A percentile compares a stretch with the other conserved stretches of the same genome.
Conservation (phyloP, 768 basidiomycete genomes). For the Infundibulicybe gibba region DNA sequence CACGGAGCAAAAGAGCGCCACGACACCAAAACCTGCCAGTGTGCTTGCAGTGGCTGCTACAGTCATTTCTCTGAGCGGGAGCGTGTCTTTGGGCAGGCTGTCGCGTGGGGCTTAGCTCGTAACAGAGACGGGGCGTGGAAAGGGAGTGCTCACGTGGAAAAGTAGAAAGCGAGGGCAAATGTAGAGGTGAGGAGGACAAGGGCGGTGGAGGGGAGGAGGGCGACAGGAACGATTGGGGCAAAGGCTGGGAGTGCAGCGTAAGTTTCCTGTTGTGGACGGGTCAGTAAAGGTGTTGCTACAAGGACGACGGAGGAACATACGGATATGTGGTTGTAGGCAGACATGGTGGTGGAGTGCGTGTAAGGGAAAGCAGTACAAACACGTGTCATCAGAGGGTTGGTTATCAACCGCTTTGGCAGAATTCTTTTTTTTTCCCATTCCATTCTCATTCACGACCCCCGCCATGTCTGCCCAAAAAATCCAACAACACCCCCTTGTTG, state of each 20-base stretch:
- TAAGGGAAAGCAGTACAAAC: conserved; percentile 40
- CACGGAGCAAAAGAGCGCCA: conserved; percentile 82
- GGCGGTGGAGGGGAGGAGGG: conserved; percentile 70
- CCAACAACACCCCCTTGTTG: conserved; percentile 82
- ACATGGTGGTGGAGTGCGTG: no score
- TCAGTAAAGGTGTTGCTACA: conserved; percentile 14
- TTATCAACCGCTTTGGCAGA: conserved; percentile 8
- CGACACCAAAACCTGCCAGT: conserved; percentile 85
- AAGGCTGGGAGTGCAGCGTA: conserved; percentile 71
- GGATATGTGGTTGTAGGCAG: background rate
- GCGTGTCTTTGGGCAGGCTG: conserved; percentile 73
- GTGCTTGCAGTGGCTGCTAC: conserved; percentile 73
- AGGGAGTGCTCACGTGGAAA: conserved; percentile 64
- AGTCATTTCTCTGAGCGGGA: conserved; percentile 60
- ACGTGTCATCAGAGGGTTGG: conserved; percentile 48
- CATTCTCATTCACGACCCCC: conserved; percentile 18
- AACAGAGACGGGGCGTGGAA: conserved; percentile 6
- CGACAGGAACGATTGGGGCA: conserved; percentile 62
- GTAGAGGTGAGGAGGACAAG: conserved; percentile 69
- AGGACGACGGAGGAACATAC: background rate
- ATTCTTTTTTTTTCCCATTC: conserved; percentile 17
- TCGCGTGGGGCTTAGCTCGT: conserved; percentile 6
- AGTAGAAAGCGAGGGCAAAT: conserved; percentile 87
- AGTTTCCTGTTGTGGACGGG: conserved; percentile 39
- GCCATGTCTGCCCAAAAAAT: conserved; percentile 55